Evolutionary conservation across 169 alveolate genomes (phyloP).

Genomic region (Eimeria sp.): DNA sequence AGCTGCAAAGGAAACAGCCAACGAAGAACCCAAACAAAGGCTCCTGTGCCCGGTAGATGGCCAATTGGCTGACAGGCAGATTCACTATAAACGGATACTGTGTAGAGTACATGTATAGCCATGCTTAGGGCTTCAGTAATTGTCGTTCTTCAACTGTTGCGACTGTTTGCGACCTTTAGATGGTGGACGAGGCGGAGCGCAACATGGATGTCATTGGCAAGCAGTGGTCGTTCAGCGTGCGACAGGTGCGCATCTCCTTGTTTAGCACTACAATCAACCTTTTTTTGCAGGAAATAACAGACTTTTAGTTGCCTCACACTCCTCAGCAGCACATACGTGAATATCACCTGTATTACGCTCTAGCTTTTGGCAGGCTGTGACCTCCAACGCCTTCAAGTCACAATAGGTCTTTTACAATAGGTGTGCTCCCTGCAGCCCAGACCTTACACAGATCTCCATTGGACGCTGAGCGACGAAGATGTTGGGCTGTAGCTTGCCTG

Average conservation of each 20-base stretch:
- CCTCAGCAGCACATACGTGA: neutral
- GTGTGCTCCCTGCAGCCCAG: neutral
- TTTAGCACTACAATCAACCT: neutral
- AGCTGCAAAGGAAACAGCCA: neutral
- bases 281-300: neutral
- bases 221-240: slow-evolving; percentile 51
- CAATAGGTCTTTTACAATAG: no score
- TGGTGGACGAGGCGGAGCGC: slow-evolving; percentile 43
- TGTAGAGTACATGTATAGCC: neutral
- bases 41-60: neutral
- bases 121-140: neutral
- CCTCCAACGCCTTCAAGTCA: neutral
- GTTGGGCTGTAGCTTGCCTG: neutral
- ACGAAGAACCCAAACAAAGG: neutral
- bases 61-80: neutral
- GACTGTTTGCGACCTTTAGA: neutral
- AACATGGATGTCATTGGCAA: neutral
- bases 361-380: neutral
- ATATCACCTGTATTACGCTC: neutral
- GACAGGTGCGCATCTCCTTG: neutral
- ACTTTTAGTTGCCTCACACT: neutral
- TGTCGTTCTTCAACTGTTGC: neutral
- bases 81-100: neutral
- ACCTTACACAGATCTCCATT: neutral
- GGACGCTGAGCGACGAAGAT: neutral